Base-by-base conservation (phyloP, 345 rosid genomes). In the Rhodomyrtus tomentosa region DNA sequence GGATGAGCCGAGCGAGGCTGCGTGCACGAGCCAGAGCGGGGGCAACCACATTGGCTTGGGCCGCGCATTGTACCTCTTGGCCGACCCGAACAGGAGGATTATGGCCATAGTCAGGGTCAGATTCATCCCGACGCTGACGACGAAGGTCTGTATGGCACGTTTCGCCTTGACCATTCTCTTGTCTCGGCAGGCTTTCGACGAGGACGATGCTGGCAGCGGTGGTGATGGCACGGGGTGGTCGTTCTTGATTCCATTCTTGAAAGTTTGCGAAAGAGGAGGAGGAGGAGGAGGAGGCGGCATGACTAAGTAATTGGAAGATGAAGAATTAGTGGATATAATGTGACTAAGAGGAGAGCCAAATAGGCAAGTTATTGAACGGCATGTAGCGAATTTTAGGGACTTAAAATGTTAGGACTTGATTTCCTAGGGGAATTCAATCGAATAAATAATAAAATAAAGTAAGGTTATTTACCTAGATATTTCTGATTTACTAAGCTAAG, bases 31-130 rank as follows among this genome's bases (percentile, higher is more conserved):
- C 83, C 88, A 83, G 0, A 90, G 45, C 20, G 92, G 84, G 27
- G 92, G 92, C 84, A 88, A 81, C 91, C 92, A 87, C 32, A 84
- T 81, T 2, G 92, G 85, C 80, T 86, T 81, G 58, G 84, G 36
- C 20, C 85, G 48, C 58, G 80, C 82, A 3, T 74, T 52, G 87
- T 88, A 89, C 56, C 55, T 84, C 24, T 54, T 14, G 79, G 90
- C 85, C 4, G 92, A 88, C 9, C 93, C 92, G 52, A 91, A 90
- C 24, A 82, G n/a, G n/a, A 45, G 55, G 29, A 85, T 86, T 7
- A 86, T 54, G 56, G 81, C 53, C 51, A 85, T 16, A 56, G 85
- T 87, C 15, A 89, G 51, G 40, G 58, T 32, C 0, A 89, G 56
- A 20, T 92, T 89, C 18, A 3, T 53, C 18, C 55, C 10, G 4